Base-by-base conservation (phyloP, 1,284 basidiomycete species). In the Schizophyllum amplum region DNA sequence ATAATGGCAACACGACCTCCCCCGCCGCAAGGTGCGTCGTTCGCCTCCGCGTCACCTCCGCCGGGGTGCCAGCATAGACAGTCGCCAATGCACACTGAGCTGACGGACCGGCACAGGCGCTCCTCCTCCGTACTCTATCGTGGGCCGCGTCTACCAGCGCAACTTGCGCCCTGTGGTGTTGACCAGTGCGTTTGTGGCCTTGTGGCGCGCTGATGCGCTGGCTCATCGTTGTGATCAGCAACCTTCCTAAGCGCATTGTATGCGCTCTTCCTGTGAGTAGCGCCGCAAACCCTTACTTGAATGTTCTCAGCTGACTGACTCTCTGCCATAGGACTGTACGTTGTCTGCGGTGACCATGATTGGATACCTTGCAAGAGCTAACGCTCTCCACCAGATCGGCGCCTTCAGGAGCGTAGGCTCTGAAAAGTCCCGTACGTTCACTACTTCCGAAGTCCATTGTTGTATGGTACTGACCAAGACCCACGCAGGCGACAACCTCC, bases 101-200 rank as follows among this genome's bases (percentile, higher is more conserved):
- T n/a, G n/a, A n/a, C n/a, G n/a, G n/a, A n/a, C n/a, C n/a, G n/a
- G n/a, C n/a, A 27, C 58, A 83, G 83, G 75, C 17, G 66, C 76
- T 33, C 82, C 82, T 7, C 81, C 82, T 6, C 71, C 82, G 2
- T 86, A 84, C 68, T 74, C 78, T 17, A 79, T 82, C 64, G 76
- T 84, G n/a, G 73, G 72, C 24, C 73, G 78, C 58, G 67, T 83
- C 22, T 86, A 84, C 57, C 69, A 68, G 55, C 69, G 73, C 55
- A 86, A 73, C 65, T 65, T 88, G 60, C 74, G 86, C 24, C 83
- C 86, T 3, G 64, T 83, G 21, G 77, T 88, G 20, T 55, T 84
- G 23, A 62, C 70, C 55, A 71, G 86, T 87, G 58, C 64, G 85
- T 75, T 13, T 3, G 54, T 21, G 50, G 13, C 47, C 15, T 33